A percentile compares a stretch with the other conserved stretches of the same genome.
Evolutionary conservation across 805 yeast genomes (phyloP).

Genomic region (Candida sanyiensis): DNA sequence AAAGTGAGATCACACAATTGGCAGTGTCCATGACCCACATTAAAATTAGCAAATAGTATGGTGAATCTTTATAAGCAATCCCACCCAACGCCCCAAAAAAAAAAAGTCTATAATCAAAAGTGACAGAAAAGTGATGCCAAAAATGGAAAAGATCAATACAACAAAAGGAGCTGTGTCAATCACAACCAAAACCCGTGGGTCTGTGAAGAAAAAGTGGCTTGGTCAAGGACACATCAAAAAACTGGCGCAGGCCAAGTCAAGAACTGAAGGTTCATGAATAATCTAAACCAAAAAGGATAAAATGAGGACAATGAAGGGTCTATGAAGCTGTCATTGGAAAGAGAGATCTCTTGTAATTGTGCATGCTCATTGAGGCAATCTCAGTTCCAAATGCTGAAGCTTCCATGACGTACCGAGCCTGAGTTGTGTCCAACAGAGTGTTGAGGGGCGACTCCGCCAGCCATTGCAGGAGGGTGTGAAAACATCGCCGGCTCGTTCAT

Average conservation of each 20-base stretch:
- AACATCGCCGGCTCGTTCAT: constrained; percentile 3
- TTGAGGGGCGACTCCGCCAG: too few relatives aligned
- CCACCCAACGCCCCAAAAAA: constrained; percentile 1
- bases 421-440: too few relatives aligned
- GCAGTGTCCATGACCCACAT: too few relatives aligned
- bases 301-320: background rate
- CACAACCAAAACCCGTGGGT: too few relatives aligned
- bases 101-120: background rate
- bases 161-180: too few relatives aligned
- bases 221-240: too few relatives aligned
- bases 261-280: too few relatives aligned
- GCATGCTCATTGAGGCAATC: background rate
- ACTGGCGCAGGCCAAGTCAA: too few relatives aligned
- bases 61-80: constrained; percentile 3
- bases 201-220: too few relatives aligned
- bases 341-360: background rate
- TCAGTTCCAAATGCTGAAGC: constrained; percentile 10
- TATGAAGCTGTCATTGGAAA: background rate
- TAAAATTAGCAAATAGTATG: constrained; percentile 2
- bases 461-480: background rate
- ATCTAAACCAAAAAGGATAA: background rate
- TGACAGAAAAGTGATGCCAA: background rate
- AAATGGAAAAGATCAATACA: background rate
- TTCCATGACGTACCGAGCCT: constrained; percentile 6
- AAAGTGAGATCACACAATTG: too few relatives aligned